Conservation (phyloP, 495 filamentous ascomycete genomes). For the Lasiosphaeria miniovina region DNA sequence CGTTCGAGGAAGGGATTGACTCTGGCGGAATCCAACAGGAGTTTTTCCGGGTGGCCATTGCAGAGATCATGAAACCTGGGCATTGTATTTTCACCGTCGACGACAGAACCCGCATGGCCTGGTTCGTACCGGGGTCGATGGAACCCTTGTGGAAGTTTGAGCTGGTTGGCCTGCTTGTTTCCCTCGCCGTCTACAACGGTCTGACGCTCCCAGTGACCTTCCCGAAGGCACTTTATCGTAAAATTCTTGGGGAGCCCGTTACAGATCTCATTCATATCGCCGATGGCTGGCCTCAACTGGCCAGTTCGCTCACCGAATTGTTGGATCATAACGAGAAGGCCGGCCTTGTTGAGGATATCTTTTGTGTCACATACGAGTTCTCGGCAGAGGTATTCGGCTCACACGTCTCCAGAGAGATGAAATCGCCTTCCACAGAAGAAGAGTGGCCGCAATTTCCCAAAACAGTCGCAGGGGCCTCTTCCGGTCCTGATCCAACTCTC, state of each 20-base stretch:
- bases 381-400: conserved; percentile 67
- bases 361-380: conserved; percentile 79
- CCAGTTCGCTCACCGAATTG: conserved; percentile 66
- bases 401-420: conserved; percentile 49
- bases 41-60: conserved; percentile 82
- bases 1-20: conserved; percentile 86
- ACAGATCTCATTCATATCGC: conserved; percentile 68
- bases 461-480: conserved; percentile 10
- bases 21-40: conserved; percentile 94
- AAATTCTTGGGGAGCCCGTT: conserved; percentile 64
- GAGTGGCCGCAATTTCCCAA: conserved; percentile 43
- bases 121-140: conserved; percentile 78
- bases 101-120: conserved; percentile 67
- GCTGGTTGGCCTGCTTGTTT: conserved; percentile 80
- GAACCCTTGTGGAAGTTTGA: conserved; percentile 89
- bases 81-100: conserved; percentile 77
- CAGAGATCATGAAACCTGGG: conserved; percentile 70
- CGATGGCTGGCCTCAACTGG: conserved; percentile 84
- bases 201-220: conserved; percentile 86
- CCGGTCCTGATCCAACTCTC: conserved; percentile 26
- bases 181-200: conserved; percentile 91
- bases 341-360: conserved; percentile 76
- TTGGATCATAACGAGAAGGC: conserved; percentile 69
- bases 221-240: conserved; percentile 77
- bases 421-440: conserved; percentile 17